Conservation (phyloP, 495 filamentous ascomycete species). For the Immersiella caudata region DNA sequence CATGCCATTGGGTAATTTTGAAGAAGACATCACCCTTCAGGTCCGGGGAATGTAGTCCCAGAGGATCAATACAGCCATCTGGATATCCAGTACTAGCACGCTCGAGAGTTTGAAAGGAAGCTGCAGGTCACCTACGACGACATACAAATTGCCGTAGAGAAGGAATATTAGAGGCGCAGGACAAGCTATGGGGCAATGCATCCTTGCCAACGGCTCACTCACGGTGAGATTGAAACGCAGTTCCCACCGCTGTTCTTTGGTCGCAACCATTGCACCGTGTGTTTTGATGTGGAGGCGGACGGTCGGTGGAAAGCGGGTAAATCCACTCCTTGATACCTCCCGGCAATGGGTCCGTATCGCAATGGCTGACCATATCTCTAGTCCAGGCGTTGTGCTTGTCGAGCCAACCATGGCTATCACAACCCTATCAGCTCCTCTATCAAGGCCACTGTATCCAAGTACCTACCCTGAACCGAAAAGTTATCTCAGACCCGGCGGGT, state of each 20-base stretch:
- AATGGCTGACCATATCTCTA: background rate
- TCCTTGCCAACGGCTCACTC: background rate
- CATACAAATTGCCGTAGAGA: background rate
- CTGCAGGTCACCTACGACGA: background rate
- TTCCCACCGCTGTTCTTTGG: background rate
- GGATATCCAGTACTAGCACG: background rate
- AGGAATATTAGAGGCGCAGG: background rate
- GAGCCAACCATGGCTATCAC: background rate
- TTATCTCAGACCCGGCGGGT: background rate
- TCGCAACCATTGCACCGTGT: background rate
- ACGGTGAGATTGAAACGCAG: background rate
- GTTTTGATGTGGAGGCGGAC: background rate
- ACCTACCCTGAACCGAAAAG: background rate
- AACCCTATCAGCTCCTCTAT: background rate
- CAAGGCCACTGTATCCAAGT: background rate
- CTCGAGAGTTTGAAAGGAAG: background rate
- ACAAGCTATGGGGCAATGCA: conserved; percentile 4
- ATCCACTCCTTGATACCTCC: too few relatives aligned
- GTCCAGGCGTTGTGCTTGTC: background rate
- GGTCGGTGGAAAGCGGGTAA: background rate
- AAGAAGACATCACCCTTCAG: background rate
- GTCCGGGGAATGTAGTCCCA: background rate
- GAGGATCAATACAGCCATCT: background rate
- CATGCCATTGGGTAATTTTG: background rate
- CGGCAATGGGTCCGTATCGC: too few relatives aligned